These are phyloP conservation scores for Cercospora nicotianae DNA, from an alignment of 2,329 filamentous ascomycete species.

Conservation along the genomic window DNA sequence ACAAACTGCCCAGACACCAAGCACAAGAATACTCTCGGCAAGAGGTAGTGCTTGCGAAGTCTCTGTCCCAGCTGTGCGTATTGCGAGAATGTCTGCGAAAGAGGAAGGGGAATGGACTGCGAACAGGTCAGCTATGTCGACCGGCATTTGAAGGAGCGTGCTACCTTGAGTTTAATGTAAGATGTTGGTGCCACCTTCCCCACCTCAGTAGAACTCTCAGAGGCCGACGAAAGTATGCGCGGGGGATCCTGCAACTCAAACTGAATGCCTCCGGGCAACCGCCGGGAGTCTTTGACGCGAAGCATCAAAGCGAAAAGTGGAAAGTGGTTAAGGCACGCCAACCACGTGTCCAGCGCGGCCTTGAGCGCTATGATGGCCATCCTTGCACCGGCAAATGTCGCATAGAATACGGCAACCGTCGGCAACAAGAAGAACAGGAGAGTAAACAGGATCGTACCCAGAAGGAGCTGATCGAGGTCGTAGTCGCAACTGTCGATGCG, in stretches of 20 bases:
- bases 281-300: conserved; percentile 84
- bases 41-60: conserved; percentile 92
- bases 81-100: conserved; percentile 93
- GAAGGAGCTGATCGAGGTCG: conserved; percentile 91
- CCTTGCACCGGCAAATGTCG: conserved; percentile 89
- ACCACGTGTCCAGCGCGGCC: conserved; percentile 82
- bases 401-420: conserved; percentile 93
- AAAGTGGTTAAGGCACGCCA: conserved; percentile 96
- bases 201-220: conserved; percentile 11
- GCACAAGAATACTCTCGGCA: conserved; percentile 81
- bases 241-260: conserved; percentile 83
- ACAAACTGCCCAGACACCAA: conserved; percentile 89
- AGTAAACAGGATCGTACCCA: conserved; percentile 95
- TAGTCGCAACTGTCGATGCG: conserved; percentile 99
- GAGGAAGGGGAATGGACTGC: conserved; percentile 84
- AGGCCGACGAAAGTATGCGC: conserved; percentile 30
- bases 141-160: conserved; percentile 16
- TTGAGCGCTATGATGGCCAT: conserved; percentile 96
- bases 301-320: conserved; percentile 97
- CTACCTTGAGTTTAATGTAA: conserved; percentile 81
- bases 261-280: conserved; percentile 84
- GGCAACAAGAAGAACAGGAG: conserved; percentile 91
- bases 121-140: conserved; percentile 16
- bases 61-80: conserved; percentile 94
- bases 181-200: conserved; percentile 62